phyloP scores from a whole-genome alignment of 2,329 filamentous ascomycete genomes.

The Phaeoacremonium minimum region DNA sequence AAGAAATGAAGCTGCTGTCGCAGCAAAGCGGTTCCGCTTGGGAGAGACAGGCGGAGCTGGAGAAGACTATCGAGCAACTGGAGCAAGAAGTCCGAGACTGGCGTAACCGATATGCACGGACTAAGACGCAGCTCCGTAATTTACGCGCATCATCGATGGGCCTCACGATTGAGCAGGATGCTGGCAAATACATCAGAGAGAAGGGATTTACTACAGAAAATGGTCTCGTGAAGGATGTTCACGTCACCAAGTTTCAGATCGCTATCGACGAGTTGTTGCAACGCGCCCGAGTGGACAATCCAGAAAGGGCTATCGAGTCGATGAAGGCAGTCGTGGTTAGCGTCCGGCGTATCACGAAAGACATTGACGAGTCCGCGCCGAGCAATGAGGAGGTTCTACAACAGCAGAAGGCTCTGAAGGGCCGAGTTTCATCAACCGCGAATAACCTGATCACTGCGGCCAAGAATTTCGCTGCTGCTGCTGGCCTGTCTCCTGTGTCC shows the following conservation, averaged over 20 bases:
- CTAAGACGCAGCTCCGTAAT: slow-evolving; percentile 81
- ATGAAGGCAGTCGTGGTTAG: slow-evolving; percentile 84
- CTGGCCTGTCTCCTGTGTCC: slow-evolving; percentile 87
- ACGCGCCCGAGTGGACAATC: slow-evolving; percentile 67
- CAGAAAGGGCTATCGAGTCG: slow-evolving; percentile 71
- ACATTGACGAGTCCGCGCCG: slow-evolving; percentile 59
- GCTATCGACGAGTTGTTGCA: slow-evolving; percentile 87
- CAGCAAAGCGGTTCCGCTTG: slow-evolving; percentile 73
- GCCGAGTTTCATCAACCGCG: slow-evolving; percentile 82
- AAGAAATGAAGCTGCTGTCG: slow-evolving; percentile 85
- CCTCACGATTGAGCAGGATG: slow-evolving; percentile 64
- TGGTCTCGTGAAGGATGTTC: slow-evolving; percentile 83
- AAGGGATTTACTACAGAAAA: slow-evolving; percentile 64
- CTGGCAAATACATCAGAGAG: slow-evolving; percentile 62
- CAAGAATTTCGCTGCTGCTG: slow-evolving; percentile 81
- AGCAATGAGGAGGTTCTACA: slow-evolving; percentile 50
- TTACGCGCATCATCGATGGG: slow-evolving; percentile 78
- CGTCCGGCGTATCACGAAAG: slow-evolving; percentile 80
- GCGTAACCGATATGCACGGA: slow-evolving; percentile 82
- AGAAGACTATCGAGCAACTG: slow-evolving; percentile 68
- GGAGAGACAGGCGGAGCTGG: slow-evolving; percentile 77
- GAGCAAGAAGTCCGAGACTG: slow-evolving; percentile 84
- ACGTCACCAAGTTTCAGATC: slow-evolving; percentile 93
- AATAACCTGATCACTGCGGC: slow-evolving; percentile 94
- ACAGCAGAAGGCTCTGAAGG: slow-evolving; percentile 67